phyloP scores from a whole-genome alignment of 441 rosid species.

The Metrosideros polymorpha region DNA sequence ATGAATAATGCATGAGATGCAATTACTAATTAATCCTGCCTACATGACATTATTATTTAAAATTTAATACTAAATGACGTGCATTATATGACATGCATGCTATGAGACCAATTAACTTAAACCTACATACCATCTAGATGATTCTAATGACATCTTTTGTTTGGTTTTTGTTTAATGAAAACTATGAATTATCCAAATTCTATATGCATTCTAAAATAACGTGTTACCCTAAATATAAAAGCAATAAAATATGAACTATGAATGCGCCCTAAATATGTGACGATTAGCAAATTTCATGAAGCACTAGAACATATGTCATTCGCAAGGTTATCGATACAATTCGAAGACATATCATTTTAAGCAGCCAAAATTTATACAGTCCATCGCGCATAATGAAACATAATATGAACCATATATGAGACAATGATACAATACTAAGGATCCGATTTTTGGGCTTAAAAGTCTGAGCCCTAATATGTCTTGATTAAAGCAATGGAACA shows the following conservation, averaged over 20 bases:
- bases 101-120: background rate
- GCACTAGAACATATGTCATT: background rate
- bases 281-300: background rate
- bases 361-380: background rate
- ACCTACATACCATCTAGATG: background rate
- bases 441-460: background rate
- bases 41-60: background rate
- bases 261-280: too few relatives aligned
- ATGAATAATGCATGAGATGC: background rate
- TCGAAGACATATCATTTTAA: background rate
- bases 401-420: background rate
- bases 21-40: background rate
- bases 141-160: background rate
- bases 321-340: background rate
- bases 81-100: background rate
- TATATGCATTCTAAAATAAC: background rate
- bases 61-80: background rate
- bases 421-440: background rate
- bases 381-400: background rate
- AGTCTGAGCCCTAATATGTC: background rate
- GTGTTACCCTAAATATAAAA: background rate
- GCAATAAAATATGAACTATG: too few relatives aligned
- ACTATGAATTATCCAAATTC: background rate
- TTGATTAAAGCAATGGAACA: background rate
- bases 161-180: background rate